Conservation (phyloP, 1,284 basidiomycete genomes). For the Mycocalia duriaeana region DNA sequence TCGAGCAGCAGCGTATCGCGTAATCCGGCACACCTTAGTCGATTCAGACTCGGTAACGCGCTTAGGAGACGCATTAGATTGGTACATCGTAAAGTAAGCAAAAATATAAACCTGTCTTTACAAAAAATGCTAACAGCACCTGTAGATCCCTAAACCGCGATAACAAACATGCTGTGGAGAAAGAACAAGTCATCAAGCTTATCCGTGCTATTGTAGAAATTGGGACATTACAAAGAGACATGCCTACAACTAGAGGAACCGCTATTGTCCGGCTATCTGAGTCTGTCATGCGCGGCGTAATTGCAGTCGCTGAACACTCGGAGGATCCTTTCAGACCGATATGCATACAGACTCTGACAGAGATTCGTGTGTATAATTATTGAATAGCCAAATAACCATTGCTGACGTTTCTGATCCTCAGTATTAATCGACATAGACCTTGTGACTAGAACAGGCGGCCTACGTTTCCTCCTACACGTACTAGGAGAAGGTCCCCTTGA, state of each 20-base stretch:
- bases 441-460: slow-evolving; percentile 77
- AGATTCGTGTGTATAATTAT: slow-evolving; percentile 64
- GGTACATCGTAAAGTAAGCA: slow-evolving; percentile 81
- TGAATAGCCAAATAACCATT: background rate
- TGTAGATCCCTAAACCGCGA: slow-evolving; percentile 80
- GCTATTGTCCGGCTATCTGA: slow-evolving; percentile 63
- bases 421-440: slow-evolving; percentile 76
- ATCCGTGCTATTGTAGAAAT: slow-evolving; percentile 81
- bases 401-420: slow-evolving; percentile 14
- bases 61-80: slow-evolving; percentile 69
- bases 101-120: slow-evolving; percentile 4
- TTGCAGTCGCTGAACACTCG: slow-evolving; percentile 88
- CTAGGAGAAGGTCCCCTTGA: slow-evolving; percentile 87
- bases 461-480: slow-evolving; percentile 83
- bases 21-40: slow-evolving; percentile 78
- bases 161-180: slow-evolving; percentile 79
- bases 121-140: background rate
- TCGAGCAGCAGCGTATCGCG: slow-evolving; percentile 83
- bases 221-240: slow-evolving; percentile 51
- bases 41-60: slow-evolving; percentile 62
- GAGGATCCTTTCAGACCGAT: slow-evolving; percentile 88
- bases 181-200: slow-evolving; percentile 92
- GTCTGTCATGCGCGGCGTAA: slow-evolving; percentile 79
- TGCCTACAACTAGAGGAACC: slow-evolving; percentile 36
- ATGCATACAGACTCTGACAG: slow-evolving; percentile 86